Evolutionary conservation across 2,329 filamentous ascomycete species (phyloP), one percentile per base, ranked within the genome.

Genomic region (Paracamarosporium sp.): DNA sequence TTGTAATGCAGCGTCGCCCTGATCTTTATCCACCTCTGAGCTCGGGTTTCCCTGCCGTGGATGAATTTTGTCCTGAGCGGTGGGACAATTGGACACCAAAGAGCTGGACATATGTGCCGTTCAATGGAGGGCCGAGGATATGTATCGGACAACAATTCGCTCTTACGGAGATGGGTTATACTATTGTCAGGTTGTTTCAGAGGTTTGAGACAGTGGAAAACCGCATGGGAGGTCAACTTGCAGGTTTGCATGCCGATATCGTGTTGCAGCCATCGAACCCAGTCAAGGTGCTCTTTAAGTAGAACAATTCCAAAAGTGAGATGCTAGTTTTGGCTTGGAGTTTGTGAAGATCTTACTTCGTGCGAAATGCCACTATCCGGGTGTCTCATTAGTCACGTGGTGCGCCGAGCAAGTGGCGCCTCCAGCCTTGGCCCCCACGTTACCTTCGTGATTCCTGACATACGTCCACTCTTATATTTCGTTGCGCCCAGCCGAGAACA

Each of bases 81-180:
- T 84, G 82, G 82, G 76, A 82, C 15, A 60, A 59, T 0, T 83
- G 81, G 81, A 80, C 77, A 6, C 82, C 82, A 0, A 81, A 80
- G 61, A 64, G 66, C 12, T 85, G 81, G 82, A 79, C 79, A 1
- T 82, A 76, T 45, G 73, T 82, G 2, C 80, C 81, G 0, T 83
- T 82, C 63, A 82, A 82, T 48, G 80, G 80, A 3, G 79, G 80
- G 0, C 80, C 80, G 3, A 61, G 81, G 1, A 81, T 82, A n/a
- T 83, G 81, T 56, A 79, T 83, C 33, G 81, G 81, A 0, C 81
- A 82, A 72, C 80, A 83, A 56, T 83, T 83, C 61, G 81, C 81
- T 12, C 69, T 83, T 25, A 82, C 80, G 1, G 81, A 83, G 63
- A 80, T 83, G 77, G 80, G 71, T 2, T 83, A 82, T 57, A 82